Percentiles rank a stretch among this genome's conserved stretches.
These are phyloP conservation scores for Pyricularia sp. DNA, from an alignment of 2,329 filamentous ascomycete species.

Conservation along the genomic window DNA sequence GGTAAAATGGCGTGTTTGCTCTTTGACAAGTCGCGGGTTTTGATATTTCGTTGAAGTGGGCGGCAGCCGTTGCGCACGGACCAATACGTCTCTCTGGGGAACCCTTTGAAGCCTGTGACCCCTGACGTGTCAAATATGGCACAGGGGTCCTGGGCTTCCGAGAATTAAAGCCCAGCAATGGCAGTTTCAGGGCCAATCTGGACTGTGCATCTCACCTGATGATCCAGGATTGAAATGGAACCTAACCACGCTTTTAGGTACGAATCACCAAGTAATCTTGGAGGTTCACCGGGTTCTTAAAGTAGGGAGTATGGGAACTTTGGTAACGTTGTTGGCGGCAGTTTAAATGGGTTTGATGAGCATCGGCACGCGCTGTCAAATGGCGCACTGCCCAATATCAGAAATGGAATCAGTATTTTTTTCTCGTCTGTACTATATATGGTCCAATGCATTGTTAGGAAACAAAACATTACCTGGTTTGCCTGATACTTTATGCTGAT, in stretches of 20 bases:
- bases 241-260: neutral
- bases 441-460: neutral
- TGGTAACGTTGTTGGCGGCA: neutral
- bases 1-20: neutral
- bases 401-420: neutral
- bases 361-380: neutral
- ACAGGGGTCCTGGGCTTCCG: conserved; percentile 9
- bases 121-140: conserved; percentile 15
- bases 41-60: neutral
- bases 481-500: neutral
- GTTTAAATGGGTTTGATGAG: neutral
- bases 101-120: conserved; percentile 10
- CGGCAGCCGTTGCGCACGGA: neutral
- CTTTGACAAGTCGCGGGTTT: neutral
- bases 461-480: neutral
- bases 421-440: neutral
- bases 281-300: neutral
- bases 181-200: conserved; percentile 6
- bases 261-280: neutral
- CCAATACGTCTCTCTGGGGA: neutral
- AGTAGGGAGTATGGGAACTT: neutral
- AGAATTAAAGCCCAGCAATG: neutral
- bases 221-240: neutral
- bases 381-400: neutral
- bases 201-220: neutral